phyloP scores from a whole-genome alignment of 1,284 basidiomycete species.

The Irpex lacteus region DNA sequence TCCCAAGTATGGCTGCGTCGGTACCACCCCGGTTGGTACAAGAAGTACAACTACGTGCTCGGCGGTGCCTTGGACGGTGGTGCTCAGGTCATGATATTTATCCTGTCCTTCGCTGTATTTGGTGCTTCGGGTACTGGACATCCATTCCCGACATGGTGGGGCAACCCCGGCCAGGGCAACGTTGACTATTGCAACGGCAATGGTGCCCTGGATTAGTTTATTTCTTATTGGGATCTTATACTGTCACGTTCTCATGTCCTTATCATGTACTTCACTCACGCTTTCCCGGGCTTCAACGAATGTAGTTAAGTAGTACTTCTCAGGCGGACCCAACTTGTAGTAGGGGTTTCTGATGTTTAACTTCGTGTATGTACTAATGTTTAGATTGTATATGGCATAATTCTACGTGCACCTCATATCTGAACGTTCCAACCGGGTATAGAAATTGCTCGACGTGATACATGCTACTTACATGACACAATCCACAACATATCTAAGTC shows the following conservation, averaged over 20 bases:
- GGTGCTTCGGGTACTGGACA: slow-evolving; percentile 52
- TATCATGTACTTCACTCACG: background rate
- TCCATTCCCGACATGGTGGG: slow-evolving; percentile 58
- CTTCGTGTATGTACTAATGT: too few species aligned
- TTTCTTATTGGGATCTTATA: background rate
- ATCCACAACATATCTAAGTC: too few species aligned
- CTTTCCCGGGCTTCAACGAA: background rate
- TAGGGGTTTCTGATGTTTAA: too few species aligned
- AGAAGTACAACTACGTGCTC: slow-evolving; percentile 68
- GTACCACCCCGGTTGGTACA: slow-evolving; percentile 52
- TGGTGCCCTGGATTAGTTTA: slow-evolving; percentile 37
- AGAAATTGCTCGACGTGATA: too few species aligned
- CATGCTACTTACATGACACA: too few species aligned
- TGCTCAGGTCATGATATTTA: slow-evolving; percentile 64
- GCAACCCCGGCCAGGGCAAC: slow-evolving; percentile 50
- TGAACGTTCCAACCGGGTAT: too few species aligned
- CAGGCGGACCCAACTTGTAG: too few species aligned
- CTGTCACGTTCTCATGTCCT: background rate
- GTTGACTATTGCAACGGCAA: slow-evolving; percentile 61
- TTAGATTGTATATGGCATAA: background rate
- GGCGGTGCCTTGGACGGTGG: slow-evolving; percentile 69
- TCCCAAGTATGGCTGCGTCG: slow-evolving; percentile 59
- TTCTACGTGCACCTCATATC: background rate
- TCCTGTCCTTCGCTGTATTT: slow-evolving; percentile 68
- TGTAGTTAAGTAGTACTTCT: background rate